Conservation (phyloP, 305 asterid genomes). For the Plantago coronopus region DNA sequence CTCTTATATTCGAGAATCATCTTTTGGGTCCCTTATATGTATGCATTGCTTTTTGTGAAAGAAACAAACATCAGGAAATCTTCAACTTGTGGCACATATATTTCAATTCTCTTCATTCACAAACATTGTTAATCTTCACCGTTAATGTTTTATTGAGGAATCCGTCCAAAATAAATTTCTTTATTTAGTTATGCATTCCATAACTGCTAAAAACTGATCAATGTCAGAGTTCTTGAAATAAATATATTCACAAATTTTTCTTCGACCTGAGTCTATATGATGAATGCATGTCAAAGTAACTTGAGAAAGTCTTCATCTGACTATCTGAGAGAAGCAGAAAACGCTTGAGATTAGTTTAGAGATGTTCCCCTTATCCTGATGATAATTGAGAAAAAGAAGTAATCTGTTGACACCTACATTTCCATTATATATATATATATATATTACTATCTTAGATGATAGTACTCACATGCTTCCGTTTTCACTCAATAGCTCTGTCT, state of each 20-base stretch:
- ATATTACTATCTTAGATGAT: slow-evolving; percentile 10
- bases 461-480: slow-evolving; percentile 2
- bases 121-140: background rate
- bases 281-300: background rate
- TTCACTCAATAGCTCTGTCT: slow-evolving; percentile 7
- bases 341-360: background rate
- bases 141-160: background rate
- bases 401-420: too few relatives aligned
- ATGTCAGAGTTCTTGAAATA: background rate
- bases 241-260: background rate
- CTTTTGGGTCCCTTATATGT: slow-evolving; percentile 3
- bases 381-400: too few relatives aligned
- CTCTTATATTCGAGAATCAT: slow-evolving; percentile 14
- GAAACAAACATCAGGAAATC: background rate
- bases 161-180: background rate
- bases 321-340: background rate
- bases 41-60: background rate
- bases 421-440: background rate
- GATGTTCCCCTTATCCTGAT: background rate
- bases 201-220: background rate
- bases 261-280: background rate
- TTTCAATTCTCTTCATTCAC: background rate
- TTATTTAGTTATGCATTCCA: background rate
- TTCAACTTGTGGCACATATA: background rate
- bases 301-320: background rate